Percentiles rank a stretch among this genome's conserved stretches.
phyloP scores from a whole-genome alignment of 257 asterid species.

The Plantago major region DNA sequence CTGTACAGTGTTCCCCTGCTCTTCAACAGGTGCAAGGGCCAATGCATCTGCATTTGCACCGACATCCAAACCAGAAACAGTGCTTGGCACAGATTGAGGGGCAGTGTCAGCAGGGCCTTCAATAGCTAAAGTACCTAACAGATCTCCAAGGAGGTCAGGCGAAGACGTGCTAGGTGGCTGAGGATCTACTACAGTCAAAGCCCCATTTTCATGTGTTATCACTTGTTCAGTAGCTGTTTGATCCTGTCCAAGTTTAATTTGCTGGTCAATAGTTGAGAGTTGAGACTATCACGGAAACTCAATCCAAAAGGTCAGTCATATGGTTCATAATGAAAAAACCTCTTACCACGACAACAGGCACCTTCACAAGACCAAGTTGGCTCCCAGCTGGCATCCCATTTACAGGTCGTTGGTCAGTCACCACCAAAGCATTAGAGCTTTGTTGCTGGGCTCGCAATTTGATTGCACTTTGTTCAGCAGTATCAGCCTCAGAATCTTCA shows the following conservation, averaged over 20 bases:
- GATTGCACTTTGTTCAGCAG: slow-evolving; percentile 97
- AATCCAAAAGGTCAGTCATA: slow-evolving; percentile 14
- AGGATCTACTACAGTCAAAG: slow-evolving; percentile 69
- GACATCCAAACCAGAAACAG: slow-evolving; percentile 40
- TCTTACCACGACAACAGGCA: slow-evolving; percentile 62
- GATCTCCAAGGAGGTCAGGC: slow-evolving; percentile 87
- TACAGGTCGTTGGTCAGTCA: slow-evolving; percentile 67
- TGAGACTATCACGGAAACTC: slow-evolving; percentile 11
- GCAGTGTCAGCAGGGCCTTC: slow-evolving; percentile 57
- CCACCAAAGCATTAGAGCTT: slow-evolving; percentile 76
- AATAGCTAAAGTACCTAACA: slow-evolving; percentile 74
- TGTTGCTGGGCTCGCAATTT: slow-evolving; percentile 89
- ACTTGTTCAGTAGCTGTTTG: slow-evolving; percentile 44
- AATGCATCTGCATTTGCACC: slow-evolving; percentile 50
- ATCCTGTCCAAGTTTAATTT: slow-evolving; percentile 39
- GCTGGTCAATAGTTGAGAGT: slow-evolving; percentile 22
- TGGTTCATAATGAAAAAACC: slow-evolving; percentile 20
- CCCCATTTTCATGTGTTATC: slow-evolving; percentile 58
- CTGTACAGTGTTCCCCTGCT: slow-evolving; percentile 64
- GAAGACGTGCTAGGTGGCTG: slow-evolving; percentile 62
- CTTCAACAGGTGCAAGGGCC: slow-evolving; percentile 78
- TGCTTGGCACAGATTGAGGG: slow-evolving; percentile 43
- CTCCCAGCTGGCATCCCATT: slow-evolving; percentile 59
- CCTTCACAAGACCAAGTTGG: slow-evolving; percentile 80
- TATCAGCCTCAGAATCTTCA: slow-evolving; percentile 86